Evolutionary conservation across 208 protist species (phyloP).

Genomic region (Trypanosoma boissoni): DNA sequence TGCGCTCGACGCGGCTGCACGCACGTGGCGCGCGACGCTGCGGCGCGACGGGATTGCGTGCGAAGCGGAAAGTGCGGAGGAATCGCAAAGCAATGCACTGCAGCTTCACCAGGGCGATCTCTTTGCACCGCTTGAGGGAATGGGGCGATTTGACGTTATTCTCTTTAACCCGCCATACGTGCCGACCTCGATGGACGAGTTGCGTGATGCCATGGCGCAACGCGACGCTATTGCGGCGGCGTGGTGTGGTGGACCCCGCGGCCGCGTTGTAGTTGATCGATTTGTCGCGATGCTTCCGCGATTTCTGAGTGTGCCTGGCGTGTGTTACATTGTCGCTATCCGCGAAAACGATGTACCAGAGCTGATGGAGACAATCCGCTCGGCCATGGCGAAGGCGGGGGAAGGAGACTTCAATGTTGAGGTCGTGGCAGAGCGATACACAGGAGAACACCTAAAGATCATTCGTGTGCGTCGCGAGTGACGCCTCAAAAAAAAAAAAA

Average conservation of each 20-base stretch:
- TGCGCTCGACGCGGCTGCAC: conserved; percentile 62
- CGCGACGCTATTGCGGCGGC: conserved; percentile 72
- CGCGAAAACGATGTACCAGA: conserved; percentile 76
- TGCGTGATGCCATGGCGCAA: conserved; percentile 44
- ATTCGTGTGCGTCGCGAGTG: conserved; percentile 34
- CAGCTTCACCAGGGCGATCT: conserved; percentile 38
- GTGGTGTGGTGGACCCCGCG: conserved; percentile 82
- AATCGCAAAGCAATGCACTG: no score
- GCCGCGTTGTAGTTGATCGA: conserved; percentile 79
- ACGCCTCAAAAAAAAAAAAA: no score
- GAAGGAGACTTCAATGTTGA: conserved; percentile 27
- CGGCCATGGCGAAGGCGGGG: background rate
- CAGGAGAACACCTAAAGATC: conserved; percentile 77
- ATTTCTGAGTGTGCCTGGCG: conserved; percentile 35
- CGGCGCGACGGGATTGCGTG: background rate
- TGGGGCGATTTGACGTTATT: conserved; percentile 56
- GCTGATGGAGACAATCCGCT: conserved; percentile 45
- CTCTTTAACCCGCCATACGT: conserved; percentile 91
- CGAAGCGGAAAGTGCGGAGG: background rate
- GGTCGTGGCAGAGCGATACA: conserved; percentile 68
- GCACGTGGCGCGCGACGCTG: conserved; percentile 73
- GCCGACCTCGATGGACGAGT: conserved; percentile 76
- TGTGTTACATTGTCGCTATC: conserved; percentile 77
- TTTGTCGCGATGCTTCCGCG: conserved; percentile 62
- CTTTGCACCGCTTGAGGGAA: conserved; percentile 27